Base-by-base conservation (phyloP, 768 basidiomycete genomes). In the Boletus fagicola region DNA sequence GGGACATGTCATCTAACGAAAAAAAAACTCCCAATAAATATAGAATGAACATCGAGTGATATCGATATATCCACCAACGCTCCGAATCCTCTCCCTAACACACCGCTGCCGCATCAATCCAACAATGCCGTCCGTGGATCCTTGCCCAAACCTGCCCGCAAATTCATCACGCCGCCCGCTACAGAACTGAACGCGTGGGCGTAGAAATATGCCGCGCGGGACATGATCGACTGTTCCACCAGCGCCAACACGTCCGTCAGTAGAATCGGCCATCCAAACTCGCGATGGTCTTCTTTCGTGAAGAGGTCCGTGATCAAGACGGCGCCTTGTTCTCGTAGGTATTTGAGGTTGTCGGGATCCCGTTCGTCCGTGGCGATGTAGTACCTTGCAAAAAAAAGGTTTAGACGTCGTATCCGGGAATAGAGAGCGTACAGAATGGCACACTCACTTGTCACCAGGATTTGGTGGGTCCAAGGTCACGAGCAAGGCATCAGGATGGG, bases 301-400 rank as follows among this genome's bases (percentile, higher is more conserved):
- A 80, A 62, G 7, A 80, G 64, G 58, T 81, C 78, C 15, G 67
- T 36, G 55, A 81, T 65, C 53, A 81, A 56, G 11, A 81, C 43
- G 2, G 71, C 80, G 18, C 77, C 76, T 20, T 73, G 66, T 3
- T 66, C 61, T 24, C 66, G 60, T 15, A 80, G 62, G 50, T 69
- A 70, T 10, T 63, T 26, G 11, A 78, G 64, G 16, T 68, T 71
- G 0, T 61, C 61, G 0, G 71, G 65, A 53, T 71, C 62, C 31
- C 78, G 77, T 57, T 80, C 80, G 54, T 80, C 79, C 22, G 74
- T 77, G n/a, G 74, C 74, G 10, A 76, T 64, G 51, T 71, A 75
- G 43, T 62, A 76, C 42, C 74, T 75, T 28, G 24, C 24, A 10
- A 45, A 16, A 18, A 18, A 24, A 10, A 2, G 1, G 24, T 28